Evolutionary conservation across 768 basidiomycete genomes (phyloP), one percentile per base, ranked within the genome.

Genomic region (Trametes coccinea): DNA sequence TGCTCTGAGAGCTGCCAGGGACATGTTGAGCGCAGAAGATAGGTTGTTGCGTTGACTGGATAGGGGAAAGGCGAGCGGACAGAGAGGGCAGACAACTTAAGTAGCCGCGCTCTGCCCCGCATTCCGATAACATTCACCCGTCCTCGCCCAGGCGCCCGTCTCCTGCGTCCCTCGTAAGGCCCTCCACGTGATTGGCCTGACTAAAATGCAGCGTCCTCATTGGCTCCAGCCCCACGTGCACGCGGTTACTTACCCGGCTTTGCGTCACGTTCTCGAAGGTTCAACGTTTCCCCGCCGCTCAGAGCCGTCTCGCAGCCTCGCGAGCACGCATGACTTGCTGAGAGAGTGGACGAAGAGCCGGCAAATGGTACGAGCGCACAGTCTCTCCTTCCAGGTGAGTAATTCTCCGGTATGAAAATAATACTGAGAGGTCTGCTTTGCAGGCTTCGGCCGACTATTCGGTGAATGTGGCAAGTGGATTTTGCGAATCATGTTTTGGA

Each of bases 1-100:
- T 5, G 76, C 71, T 65, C 86, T 82, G 50, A 88, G 71, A 43
- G 80, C 74, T 68, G 80, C 70, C 75, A 84, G 78, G 34, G 85
- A 86, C 87, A 89, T 88, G 61, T 54, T 52, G 48, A 55, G 53
- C 4, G 53, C 16, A 47, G 49, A 22, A 50, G 39, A 60, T 49
- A 37, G 27, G n/a, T 14, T 39, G n/a, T n/a, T 9, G 41, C 13
- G n/a, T n/a, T 9, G 41, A 43, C 41, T 43, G 30, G 43, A 40
- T 16, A 22, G 48, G 29, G 46, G 31, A 9, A 17, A 8, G 53
- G 6, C 30, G 40, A 50, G 11, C 46, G 44, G 44, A 52, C 52
- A 37, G 33, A 40, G 52, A 53, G 37, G 22, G 22, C 22, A 22
- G 22, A 22, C 48, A 22, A 13, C 44, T 45, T 47, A 52, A 55